Conservation (phyloP, 2,329 filamentous ascomycete species). For the Penicillium sp. region DNA sequence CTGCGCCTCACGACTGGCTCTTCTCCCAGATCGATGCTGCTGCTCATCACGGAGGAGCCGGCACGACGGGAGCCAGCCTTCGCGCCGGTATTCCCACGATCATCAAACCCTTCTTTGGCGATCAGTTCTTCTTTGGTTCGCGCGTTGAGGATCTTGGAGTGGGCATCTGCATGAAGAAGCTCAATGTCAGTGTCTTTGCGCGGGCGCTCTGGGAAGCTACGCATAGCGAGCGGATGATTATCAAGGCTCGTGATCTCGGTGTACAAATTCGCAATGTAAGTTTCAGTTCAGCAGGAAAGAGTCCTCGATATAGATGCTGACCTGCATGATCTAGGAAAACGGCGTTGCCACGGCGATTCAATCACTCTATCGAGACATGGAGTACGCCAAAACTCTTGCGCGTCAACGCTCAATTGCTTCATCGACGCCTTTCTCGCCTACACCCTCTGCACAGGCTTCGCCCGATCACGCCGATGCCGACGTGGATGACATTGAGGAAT, state of each 20-base stretch:
- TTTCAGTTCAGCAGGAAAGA: constrained; percentile 11
- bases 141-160: constrained; percentile 91
- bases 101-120: constrained; percentile 93
- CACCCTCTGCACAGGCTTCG: constrained; percentile 29
- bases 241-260: constrained; percentile 73
- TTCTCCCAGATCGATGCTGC: constrained; percentile 91
- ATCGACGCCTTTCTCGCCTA: constrained; percentile 31
- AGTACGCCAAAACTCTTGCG: constrained; percentile 82
- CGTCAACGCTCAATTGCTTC: constrained; percentile 49
- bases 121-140: constrained; percentile 92
- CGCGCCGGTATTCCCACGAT: constrained; percentile 89
- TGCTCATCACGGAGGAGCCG: constrained; percentile 88
- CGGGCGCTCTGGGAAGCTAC: constrained; percentile 87
- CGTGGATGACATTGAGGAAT: constrained; percentile 68
- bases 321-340: constrained; percentile 57
- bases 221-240: constrained; percentile 83
- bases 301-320: constrained; percentile 23
- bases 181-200: constrained; percentile 80
- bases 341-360: constrained; percentile 88
- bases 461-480: constrained; percentile 43
- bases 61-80: constrained; percentile 88
- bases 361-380: constrained; percentile 87
- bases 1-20: constrained; percentile 93
- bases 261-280: constrained; percentile 80
- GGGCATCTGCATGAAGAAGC: constrained; percentile 79